Percentiles rank a stretch among this genome's conserved stretches.
Evolutionary conservation across 257 asterid species (phyloP).

Genomic region (Prunella vulgaris): DNA sequence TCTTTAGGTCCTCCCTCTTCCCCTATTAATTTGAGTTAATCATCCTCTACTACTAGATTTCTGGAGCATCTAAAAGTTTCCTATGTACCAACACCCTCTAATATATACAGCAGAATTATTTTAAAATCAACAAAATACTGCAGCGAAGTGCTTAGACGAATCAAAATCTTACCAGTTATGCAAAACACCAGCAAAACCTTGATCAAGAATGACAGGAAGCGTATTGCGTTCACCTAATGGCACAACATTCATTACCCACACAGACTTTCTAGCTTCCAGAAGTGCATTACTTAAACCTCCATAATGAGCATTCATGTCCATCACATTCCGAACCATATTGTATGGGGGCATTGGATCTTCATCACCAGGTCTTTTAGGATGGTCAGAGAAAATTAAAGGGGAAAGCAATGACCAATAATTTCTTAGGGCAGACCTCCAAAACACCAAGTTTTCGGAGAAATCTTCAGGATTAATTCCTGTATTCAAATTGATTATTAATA

Average conservation of each 20-base stretch:
- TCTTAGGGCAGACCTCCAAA: constrained; percentile 70
- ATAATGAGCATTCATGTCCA: constrained; percentile 91
- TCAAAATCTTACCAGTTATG: constrained; percentile 70
- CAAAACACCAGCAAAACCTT: constrained; percentile 70
- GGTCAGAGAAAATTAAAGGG: constrained; percentile 94
- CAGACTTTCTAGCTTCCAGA: constrained; percentile 66
- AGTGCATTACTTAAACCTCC: constrained; percentile 79
- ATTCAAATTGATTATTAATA: constrained; percentile 14
- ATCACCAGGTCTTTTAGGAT: constrained; percentile 97
- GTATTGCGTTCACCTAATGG: constrained; percentile 64
- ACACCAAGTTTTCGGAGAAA: constrained; percentile 60
- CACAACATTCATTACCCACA: constrained; percentile 95
- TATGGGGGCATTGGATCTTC: constrained; percentile 93
- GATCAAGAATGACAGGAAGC: constrained; percentile 73
- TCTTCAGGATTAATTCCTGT: constrained; percentile 76
- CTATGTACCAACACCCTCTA: neutral
- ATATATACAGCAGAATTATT: neutral
- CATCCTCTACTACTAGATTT: neutral
- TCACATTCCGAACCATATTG: constrained; percentile 90
- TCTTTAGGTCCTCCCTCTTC: neutral
- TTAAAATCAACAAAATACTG: neutral
- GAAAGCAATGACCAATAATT: constrained; percentile 96
- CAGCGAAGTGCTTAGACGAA: constrained; percentile 2
- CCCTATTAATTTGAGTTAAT: neutral
- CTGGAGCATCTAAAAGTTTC: neutral